A percentile compares a stretch with the other conserved stretches of the same genome.
These are phyloP conservation scores for Jacaranda mimosifolia DNA, from an alignment of 257 asterid species.

Conservation along the genomic window DNA sequence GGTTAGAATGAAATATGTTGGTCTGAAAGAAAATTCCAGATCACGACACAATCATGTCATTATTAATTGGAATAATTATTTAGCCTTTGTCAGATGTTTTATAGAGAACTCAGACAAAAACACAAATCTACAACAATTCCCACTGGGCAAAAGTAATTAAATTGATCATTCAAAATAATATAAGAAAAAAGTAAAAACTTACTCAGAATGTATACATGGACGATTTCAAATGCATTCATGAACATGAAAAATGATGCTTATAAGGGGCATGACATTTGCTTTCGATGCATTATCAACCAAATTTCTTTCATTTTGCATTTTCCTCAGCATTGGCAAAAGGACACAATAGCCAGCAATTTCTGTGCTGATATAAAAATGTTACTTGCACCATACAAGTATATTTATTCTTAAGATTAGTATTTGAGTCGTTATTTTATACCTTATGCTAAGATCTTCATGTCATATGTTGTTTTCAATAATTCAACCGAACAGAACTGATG, in stretches of 20 bases:
- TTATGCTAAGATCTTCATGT: background rate
- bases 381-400: background rate
- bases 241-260: background rate
- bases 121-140: background rate
- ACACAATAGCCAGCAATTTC: background rate
- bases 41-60: conserved; percentile 14
- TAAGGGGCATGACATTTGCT: too few relatives aligned
- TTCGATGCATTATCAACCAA: background rate
- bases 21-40: background rate
- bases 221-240: background rate
- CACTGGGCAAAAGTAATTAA: background rate
- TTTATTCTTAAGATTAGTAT: background rate
- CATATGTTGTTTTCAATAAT: conserved; percentile 3
- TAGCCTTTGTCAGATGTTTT: background rate
- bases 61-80: background rate
- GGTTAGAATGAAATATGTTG: background rate
- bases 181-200: background rate
- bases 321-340: background rate
- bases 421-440: background rate
- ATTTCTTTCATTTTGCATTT: background rate
- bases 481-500: background rate
- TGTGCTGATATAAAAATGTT: background rate
- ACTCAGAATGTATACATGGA: background rate
- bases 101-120: background rate
- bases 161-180: background rate